phyloP scores from a whole-genome alignment of 2,329 filamentous ascomycete genomes.

The Pseudopithomyces maydicus region DNA sequence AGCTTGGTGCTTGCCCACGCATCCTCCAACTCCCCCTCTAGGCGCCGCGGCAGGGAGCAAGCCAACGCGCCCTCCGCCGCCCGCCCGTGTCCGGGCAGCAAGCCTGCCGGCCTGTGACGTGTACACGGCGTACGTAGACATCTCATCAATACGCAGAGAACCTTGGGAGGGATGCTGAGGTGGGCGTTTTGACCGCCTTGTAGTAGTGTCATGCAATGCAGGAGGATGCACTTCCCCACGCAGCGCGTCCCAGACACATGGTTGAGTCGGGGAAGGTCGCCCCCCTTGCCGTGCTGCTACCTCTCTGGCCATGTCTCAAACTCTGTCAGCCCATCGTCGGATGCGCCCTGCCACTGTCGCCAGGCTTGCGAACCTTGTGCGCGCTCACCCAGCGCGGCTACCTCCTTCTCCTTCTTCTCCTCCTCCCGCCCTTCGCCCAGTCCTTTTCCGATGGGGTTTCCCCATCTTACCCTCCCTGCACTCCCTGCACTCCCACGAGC shows the following conservation, averaged over 20 bases:
- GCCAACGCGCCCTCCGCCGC: not conserved
- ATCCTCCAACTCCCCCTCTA: constrained; percentile 7
- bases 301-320: constrained; percentile 6
- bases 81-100: not conserved
- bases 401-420: not conserved
- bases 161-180: not conserved
- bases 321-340: constrained; percentile 3
- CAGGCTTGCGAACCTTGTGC: constrained; percentile 1
- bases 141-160: not conserved
- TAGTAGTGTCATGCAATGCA: constrained; percentile 16
- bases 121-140: not conserved
- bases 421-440: too few species aligned
- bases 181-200: constrained; percentile 21
- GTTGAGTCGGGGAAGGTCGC: constrained; percentile 19
- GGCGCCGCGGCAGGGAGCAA: constrained; percentile 5
- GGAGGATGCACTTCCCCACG: constrained; percentile 23
- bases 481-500: constrained; percentile 9
- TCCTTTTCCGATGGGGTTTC: not conserved
- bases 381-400: not conserved
- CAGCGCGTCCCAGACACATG: constrained; percentile 21
- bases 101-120: not conserved
- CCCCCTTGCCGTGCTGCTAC: constrained; percentile 4
- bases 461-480: constrained; percentile 3
- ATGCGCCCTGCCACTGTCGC: not conserved
- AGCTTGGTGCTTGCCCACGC: constrained; percentile 7